Conservation (phyloP, 2,329 filamentous ascomycete genomes). For the Exserohilum rostratum region DNA sequence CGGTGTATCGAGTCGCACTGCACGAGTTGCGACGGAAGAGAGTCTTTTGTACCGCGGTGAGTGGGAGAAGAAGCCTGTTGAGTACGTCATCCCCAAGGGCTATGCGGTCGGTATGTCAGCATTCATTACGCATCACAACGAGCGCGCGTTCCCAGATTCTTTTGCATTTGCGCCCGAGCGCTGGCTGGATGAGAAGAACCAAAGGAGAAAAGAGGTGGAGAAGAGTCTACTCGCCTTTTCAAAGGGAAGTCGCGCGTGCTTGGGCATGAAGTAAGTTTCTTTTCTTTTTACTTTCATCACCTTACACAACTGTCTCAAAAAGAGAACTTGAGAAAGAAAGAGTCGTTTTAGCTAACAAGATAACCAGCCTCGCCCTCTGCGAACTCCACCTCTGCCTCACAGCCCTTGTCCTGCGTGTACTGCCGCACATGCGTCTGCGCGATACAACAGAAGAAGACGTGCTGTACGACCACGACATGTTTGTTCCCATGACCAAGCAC, state of each 20-base stretch:
- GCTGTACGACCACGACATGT: constrained; percentile 35
- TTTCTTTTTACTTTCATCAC: neutral
- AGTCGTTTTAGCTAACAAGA: neutral
- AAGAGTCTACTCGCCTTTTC: constrained; percentile 38
- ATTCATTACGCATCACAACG: constrained; percentile 33
- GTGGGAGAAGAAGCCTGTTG: constrained; percentile 29
- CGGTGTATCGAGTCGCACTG: constrained; percentile 34
- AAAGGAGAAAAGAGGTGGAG: constrained; percentile 33
- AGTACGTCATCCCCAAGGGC: constrained; percentile 30
- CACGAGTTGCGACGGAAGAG: constrained; percentile 32
- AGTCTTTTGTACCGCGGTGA: constrained; percentile 32
- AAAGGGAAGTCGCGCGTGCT: constrained; percentile 39
- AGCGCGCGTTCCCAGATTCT: constrained; percentile 32
- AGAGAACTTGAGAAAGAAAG: too few species aligned
- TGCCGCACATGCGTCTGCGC: constrained; percentile 31
- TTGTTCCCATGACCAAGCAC: constrained; percentile 34
- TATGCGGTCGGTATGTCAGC: constrained; percentile 37
- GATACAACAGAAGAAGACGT: constrained; percentile 31
- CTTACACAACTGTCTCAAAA: too few species aligned
- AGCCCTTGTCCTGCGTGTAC: constrained; percentile 27
- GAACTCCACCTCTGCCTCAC: constrained; percentile 31
- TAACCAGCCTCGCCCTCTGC: constrained; percentile 27
- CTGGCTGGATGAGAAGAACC: constrained; percentile 36
- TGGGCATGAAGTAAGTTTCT: constrained; percentile 43
- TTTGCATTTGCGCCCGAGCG: constrained; percentile 37